Base-by-base conservation (phyloP, 1,284 basidiomycete species). In the Ganoderma boninense region DNA sequence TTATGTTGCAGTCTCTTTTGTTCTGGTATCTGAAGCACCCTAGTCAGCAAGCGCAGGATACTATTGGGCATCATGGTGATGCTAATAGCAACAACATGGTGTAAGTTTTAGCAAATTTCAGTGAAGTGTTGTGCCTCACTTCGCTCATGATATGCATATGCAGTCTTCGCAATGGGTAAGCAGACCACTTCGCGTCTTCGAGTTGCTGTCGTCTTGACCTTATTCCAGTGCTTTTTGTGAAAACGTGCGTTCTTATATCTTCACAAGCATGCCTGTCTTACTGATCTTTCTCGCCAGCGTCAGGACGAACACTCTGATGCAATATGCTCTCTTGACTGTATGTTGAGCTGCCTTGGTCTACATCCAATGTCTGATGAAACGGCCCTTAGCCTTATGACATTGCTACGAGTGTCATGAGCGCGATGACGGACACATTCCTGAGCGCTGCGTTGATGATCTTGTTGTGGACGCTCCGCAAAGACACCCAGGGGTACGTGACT, bases 351-450 rank as follows among this genome's bases (percentile, higher is more conserved):
- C 20, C 23, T 11, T 40, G 4, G 23, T 29, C 13, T 26, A 29
- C 20, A 1, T 16, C 32, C 20, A 6, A 16, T 49, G 2, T 18
- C 20, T 62, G 1, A 18, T 23, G 11, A 23, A 23, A 13, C 3
- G 57, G n/a, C 40, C 10, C 43, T 6, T 32, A 73, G 72, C 49
- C 52, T 35, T 67, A 65, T 4, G 72, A 73, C 65, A 67, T 73
- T 16, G 69, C 69, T 10, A 62, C 71, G 46, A 71, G 64, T 49
- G 64, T 65, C 13, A 43, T 71, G 43, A 69, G 60, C 18, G 69
- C 69, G 2, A 60, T 63, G 5, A 70, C 72, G 16, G 72, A 73
- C 32, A 65, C 70, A 11, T 65, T 73, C n/a, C 43, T 73, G 43
- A 71, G 65, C 26, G 64, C 63, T 20, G 68, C 72, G 11, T 61